Percentiles rank a stretch among this genome's conserved stretches.
These are phyloP conservation scores for Diplodia sapinea DNA, from an alignment of 2,329 filamentous ascomycete genomes.

Conservation along the genomic window DNA sequence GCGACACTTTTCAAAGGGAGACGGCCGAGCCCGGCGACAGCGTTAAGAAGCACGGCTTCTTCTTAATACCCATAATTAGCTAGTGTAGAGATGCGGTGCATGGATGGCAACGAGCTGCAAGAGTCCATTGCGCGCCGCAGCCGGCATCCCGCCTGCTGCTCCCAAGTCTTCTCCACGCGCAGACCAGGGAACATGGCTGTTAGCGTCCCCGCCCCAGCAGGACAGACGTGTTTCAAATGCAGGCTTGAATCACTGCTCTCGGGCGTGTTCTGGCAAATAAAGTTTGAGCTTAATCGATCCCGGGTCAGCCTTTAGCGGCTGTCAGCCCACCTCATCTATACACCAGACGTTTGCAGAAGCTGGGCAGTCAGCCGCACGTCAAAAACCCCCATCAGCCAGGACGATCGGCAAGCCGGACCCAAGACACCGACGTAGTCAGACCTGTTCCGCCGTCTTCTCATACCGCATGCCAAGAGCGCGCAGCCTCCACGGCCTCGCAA, in stretches of 20 bases:
- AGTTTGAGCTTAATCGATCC: constrained; percentile 21
- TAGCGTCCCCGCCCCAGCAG: not conserved
- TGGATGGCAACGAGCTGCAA: not conserved
- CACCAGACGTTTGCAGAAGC: not conserved
- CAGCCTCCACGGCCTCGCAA: constrained; percentile 1
- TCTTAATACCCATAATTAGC: constrained; percentile 13
- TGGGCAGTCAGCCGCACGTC: constrained; percentile 14
- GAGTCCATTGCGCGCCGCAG: constrained; percentile 9
- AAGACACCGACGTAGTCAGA: not conserved
- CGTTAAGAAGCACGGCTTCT: constrained; percentile 6
- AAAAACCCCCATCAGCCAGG: constrained; percentile 2
- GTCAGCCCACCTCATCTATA: constrained; percentile 5
- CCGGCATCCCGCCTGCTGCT: constrained; percentile 12
- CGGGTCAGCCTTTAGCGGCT: constrained; percentile 13
- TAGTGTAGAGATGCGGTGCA: not conserved
- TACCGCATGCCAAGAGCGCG: not conserved
- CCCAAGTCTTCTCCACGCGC: constrained; percentile 17
- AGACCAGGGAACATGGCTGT: not conserved
- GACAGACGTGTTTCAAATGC: too few relatives aligned
- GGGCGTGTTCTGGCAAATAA: constrained; percentile 7
- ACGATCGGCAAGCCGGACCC: constrained; percentile 6
- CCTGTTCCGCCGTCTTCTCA: not conserved
- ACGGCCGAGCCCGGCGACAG: not conserved
- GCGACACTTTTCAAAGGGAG: not conserved
- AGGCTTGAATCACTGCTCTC: not conserved